Conservation (phyloP, 208 protist genomes). For the Leishmania gerbilli region DNA sequence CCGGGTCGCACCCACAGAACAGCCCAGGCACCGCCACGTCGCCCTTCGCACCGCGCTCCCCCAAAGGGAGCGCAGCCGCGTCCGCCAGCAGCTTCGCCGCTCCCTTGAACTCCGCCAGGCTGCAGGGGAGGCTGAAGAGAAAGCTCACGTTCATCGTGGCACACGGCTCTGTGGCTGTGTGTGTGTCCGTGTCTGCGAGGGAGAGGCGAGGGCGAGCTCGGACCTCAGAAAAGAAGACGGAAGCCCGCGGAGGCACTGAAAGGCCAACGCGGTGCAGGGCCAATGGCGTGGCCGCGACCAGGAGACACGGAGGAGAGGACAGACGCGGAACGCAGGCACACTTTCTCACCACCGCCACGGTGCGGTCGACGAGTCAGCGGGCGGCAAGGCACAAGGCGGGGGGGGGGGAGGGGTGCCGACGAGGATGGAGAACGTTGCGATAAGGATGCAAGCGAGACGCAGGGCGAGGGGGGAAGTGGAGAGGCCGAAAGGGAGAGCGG, state of each 20-base stretch:
- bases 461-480: too few species aligned
- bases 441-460: too few species aligned
- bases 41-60: background rate
- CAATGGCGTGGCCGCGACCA: background rate
- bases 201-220: background rate
- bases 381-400: too few species aligned
- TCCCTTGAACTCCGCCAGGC: slow-evolving; percentile 8
- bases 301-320: too few species aligned
- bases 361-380: too few species aligned
- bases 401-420: too few species aligned
- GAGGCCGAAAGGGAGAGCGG: too few species aligned
- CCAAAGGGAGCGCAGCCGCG: slow-evolving; percentile 9
- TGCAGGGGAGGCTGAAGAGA: slow-evolving; percentile 23
- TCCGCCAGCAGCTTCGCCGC: slow-evolving; percentile 27
- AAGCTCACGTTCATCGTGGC: slow-evolving; percentile 23
- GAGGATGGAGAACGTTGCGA: too few species aligned
- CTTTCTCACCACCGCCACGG: too few species aligned
- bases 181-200: background rate
- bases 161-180: background rate
- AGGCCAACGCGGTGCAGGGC: background rate
- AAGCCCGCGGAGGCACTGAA: background rate
- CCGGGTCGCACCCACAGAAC: slow-evolving; percentile 44
- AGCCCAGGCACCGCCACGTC: slow-evolving; percentile 8
- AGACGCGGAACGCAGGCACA: too few species aligned
- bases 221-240: background rate